Conservation (phyloP, 2,329 filamentous ascomycete genomes). For the Ophiostoma perfectum region DNA sequence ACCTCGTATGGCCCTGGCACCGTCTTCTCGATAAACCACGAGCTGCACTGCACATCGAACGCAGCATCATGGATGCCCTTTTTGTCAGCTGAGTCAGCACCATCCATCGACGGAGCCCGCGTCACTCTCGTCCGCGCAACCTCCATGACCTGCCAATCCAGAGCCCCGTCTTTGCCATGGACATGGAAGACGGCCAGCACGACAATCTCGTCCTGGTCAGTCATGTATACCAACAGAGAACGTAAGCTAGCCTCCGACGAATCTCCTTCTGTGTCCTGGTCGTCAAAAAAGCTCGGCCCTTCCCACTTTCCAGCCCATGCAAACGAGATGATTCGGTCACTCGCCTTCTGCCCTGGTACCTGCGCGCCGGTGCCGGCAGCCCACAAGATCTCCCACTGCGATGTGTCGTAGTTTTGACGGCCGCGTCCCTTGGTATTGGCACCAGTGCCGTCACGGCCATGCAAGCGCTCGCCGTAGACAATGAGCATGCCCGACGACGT, state of each 20-base stretch:
- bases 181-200: conserved; percentile 41
- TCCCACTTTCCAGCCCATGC: conserved; percentile 43
- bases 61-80: neutral
- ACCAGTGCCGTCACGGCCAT: conserved; percentile 17
- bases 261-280: neutral
- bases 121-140: conserved; percentile 43
- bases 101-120: neutral
- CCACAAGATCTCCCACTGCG: conserved; percentile 52
- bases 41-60: conserved; percentile 47
- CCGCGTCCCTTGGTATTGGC: conserved; percentile 13
- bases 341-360: conserved; percentile 39
- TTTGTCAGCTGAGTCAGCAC: neutral
- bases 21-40: conserved; percentile 41
- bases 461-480: conserved; percentile 45
- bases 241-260: conserved; percentile 12
- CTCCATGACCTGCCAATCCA: conserved; percentile 47
- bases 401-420: conserved; percentile 31
- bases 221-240: conserved; percentile 49
- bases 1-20: conserved; percentile 28
- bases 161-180: conserved; percentile 20
- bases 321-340: conserved; percentile 47
- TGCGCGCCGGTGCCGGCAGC: conserved; percentile 49
- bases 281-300: neutral
- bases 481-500: conserved; percentile 47
- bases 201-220: conserved; percentile 46